phyloP scores from a whole-genome alignment of 306 rosid genomes.

The Senna tora region DNA sequence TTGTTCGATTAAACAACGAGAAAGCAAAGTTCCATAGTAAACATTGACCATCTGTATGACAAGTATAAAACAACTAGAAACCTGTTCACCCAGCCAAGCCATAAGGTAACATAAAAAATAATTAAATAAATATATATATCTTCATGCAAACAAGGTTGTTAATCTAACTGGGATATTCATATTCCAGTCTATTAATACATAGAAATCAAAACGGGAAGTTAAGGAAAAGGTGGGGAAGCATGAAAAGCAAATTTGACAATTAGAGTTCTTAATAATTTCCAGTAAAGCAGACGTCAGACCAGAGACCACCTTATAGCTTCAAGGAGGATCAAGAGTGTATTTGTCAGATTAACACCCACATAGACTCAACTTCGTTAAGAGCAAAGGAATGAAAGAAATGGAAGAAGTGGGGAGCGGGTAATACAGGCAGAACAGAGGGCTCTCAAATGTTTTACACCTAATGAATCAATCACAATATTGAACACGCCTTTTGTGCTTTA shows the following conservation, averaged over 20 bases:
- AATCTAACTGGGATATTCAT: constrained; percentile 59
- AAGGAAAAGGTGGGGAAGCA: constrained; percentile 51
- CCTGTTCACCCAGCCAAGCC: constrained; percentile 13
- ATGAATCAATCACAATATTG: constrained; percentile 81
- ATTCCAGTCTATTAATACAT: constrained; percentile 57
- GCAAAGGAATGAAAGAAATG: constrained; percentile 44
- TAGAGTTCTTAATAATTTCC: constrained; percentile 64
- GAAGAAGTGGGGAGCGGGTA: constrained; percentile 40
- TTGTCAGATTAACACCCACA: constrained; percentile 54
- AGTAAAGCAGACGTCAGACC: constrained; percentile 53
- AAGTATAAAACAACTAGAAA: constrained; percentile 1
- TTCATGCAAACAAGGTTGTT: constrained; percentile 46
- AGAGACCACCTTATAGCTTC: constrained; percentile 70
- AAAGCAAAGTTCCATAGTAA: neutral
- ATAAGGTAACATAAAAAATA: constrained; percentile 40
- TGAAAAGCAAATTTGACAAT: constrained; percentile 56
- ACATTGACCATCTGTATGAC: constrained; percentile 4
- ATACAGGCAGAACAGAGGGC: constrained; percentile 50
- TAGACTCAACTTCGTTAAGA: constrained; percentile 67
- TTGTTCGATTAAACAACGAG: too few relatives aligned
- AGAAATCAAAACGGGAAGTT: constrained; percentile 42
- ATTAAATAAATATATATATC: constrained; percentile 38
- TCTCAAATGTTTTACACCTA: constrained; percentile 59
- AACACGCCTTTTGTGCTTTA: constrained; percentile 96
- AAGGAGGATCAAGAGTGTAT: constrained; percentile 53